phyloP scores from a whole-genome alignment of 2,329 filamentous ascomycete genomes.

The Exophiala spinifera region DNA sequence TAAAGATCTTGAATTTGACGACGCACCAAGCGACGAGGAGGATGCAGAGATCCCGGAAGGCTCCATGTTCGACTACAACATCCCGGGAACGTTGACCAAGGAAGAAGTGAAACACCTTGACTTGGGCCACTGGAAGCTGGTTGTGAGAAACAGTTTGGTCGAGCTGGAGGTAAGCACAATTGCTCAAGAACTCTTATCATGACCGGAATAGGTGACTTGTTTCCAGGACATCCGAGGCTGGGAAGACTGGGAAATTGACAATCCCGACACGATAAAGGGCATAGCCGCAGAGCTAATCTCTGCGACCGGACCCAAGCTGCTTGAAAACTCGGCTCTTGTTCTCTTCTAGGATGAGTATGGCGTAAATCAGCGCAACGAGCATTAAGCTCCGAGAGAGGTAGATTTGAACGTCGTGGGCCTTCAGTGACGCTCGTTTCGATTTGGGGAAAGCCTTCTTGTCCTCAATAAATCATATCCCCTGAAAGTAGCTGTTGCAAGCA shows the following conservation, averaged over 20 bases:
- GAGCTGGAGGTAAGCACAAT: slow-evolving; percentile 40
- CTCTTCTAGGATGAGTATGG: slow-evolving; percentile 20
- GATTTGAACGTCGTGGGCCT: no score
- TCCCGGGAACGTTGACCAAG: slow-evolving; percentile 46
- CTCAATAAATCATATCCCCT: no score
- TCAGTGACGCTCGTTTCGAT: no score
- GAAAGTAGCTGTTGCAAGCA: no score
- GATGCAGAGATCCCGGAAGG: slow-evolving; percentile 32
- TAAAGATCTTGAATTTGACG: slow-evolving; percentile 30
- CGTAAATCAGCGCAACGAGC: no score
- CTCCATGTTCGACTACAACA: slow-evolving; percentile 45
- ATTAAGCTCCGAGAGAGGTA: no score
- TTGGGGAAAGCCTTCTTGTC: no score
- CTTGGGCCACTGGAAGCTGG: slow-evolving; percentile 44
- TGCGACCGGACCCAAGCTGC: slow-evolving; percentile 42
- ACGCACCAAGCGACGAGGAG: slow-evolving; percentile 35
- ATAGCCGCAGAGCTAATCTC: slow-evolving; percentile 48
- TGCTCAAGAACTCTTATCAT: neutral
- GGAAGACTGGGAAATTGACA: slow-evolving; percentile 42
- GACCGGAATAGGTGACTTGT: neutral
- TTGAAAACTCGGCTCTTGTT: slow-evolving; percentile 31
- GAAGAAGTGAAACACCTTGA: slow-evolving; percentile 42
- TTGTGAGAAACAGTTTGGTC: slow-evolving; percentile 41
- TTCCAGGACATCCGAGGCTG: slow-evolving; percentile 46
- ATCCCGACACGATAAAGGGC: slow-evolving; percentile 46